Conservation (phyloP, 1,139 yeast species). For the Geotrichum bryndzae region DNA sequence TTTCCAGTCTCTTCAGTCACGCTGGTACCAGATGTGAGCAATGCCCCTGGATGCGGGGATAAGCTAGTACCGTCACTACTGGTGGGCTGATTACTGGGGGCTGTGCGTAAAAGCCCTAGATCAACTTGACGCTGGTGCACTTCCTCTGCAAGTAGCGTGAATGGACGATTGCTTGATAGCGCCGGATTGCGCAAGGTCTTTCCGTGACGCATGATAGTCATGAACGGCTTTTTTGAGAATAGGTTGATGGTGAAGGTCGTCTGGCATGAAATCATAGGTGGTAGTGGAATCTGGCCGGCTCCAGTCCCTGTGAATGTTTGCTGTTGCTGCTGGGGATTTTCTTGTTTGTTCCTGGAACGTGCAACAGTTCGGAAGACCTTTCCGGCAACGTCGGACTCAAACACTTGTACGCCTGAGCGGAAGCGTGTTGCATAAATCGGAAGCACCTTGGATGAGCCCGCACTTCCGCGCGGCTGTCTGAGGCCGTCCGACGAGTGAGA, state of each 20-base stretch:
- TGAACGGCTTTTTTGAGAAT: slow-evolving; percentile 12
- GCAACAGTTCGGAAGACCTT: slow-evolving; percentile 11
- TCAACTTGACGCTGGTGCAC: slow-evolving; percentile 7
- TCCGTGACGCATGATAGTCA: slow-evolving; percentile 15
- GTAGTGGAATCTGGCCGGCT: slow-evolving; percentile 11
- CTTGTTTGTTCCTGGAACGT: background rate
- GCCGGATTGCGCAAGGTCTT: slow-evolving; percentile 8
- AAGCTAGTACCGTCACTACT: background rate
- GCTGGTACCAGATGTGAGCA: background rate
- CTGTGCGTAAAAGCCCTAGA: slow-evolving; percentile 2
- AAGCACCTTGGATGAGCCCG: background rate
- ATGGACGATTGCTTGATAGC: slow-evolving; percentile 2
- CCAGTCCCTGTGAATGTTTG: background rate
- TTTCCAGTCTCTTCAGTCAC: background rate
- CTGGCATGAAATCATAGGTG: slow-evolving; percentile 13
- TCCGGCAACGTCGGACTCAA: slow-evolving; percentile 16
- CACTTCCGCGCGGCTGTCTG: background rate
- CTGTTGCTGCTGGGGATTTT: background rate
- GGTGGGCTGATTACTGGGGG: background rate
- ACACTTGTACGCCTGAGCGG: slow-evolving; percentile 16
- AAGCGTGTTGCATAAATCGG: slow-evolving; percentile 17
- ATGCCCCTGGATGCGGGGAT: background rate
- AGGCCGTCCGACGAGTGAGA: background rate
- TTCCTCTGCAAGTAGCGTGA: slow-evolving; percentile 6
- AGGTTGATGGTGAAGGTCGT: slow-evolving; percentile 9